Evolutionary conservation across 1,139 yeast species (phyloP), one percentile per base, ranked within the genome.

Genomic region (Magnusiomyces clavatus): DNA sequence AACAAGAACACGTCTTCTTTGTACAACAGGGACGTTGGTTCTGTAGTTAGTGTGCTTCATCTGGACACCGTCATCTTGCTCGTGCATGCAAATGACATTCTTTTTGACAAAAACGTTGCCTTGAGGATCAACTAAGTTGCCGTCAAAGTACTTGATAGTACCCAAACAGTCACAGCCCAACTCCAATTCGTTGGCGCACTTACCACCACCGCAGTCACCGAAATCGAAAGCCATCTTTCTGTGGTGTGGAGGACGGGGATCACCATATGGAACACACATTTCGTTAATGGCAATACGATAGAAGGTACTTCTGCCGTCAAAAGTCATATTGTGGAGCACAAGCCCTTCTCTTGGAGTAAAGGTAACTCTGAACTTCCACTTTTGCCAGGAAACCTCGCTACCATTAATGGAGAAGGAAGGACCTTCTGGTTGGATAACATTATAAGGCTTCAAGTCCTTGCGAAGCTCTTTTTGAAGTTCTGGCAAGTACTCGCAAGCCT

Each of bases 251-350:
- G 88, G 86, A 69, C 95, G 79, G 61, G 95, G 94, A 67, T 86
- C 95, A 64, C 90, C 94, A 65, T 87, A 87, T 36, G 96, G 96
- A 57, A 87, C 96, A 40, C 95, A 85, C 96, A 87, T 87, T 71
- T 87, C 96, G 48, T 87, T 81, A 60, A 86, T 74, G 1, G 94
- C 78, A 53, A 86, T 70, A 70, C 95, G 79, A 76, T 87, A 86
- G 68, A 86, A 82, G 46, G 82, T 73, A 54, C 84, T 84, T 71
- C 96, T 82, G 54, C 94, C 95, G 68, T 86, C 86, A 72, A 83
- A 87, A 63, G 76, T 74, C 52, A 82, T 82, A 60, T 87, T 90
- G 66, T 86, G 86, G 49, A 87, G 65, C 43, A 83, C 94, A 61
- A 85, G 77, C 60, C 96, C 96, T 72, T 87, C 96, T 75, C 96